Evolutionary conservation across 306 rosid species (phyloP).

Genomic region (Hippophae tibetana): DNA sequence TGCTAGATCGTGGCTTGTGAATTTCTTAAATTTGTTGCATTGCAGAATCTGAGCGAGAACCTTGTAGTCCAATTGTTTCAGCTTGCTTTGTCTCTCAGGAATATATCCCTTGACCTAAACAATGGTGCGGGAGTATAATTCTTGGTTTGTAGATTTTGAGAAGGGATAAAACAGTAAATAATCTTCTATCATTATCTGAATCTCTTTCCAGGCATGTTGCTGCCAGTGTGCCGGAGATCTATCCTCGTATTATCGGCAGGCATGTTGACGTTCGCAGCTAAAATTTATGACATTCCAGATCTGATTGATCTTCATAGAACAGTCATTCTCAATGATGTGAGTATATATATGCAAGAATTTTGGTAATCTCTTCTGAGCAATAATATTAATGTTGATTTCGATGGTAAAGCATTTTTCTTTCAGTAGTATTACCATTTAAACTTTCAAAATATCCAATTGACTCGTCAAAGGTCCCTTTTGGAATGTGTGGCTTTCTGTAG

Average conservation of each 20-base stretch:
- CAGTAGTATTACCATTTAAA: not conserved
- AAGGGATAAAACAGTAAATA: not conserved
- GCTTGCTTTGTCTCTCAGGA: constrained; percentile 78
- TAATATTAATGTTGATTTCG: not conserved
- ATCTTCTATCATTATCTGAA: constrained; percentile 9
- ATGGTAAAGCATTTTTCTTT: not conserved
- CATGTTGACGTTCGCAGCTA: constrained; percentile 73
- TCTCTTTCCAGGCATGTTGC: constrained; percentile 42
- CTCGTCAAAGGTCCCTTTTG: not conserved
- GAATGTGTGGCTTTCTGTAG: not conserved
- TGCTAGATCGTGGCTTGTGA: too few relatives aligned
- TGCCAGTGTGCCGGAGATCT: constrained; percentile 65
- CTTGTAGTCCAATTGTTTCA: constrained; percentile 64
- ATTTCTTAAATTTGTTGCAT: constrained; percentile 12
- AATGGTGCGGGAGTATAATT: constrained; percentile 39
- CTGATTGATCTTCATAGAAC: constrained; percentile 55
- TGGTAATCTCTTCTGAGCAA: not conserved
- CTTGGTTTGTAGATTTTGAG: constrained; percentile 3
- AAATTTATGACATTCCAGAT: constrained; percentile 63
- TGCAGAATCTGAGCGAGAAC: constrained; percentile 67
- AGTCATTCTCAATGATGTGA: constrained; percentile 56
- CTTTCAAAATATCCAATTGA: not conserved
- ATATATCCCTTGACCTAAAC: constrained; percentile 47
- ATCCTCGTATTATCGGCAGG: constrained; percentile 55
- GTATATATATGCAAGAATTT: constrained; percentile 12